Evolutionary conservation across 2,329 filamentous ascomycete genomes (phyloP).

Genomic region (Balansia obtecta): DNA sequence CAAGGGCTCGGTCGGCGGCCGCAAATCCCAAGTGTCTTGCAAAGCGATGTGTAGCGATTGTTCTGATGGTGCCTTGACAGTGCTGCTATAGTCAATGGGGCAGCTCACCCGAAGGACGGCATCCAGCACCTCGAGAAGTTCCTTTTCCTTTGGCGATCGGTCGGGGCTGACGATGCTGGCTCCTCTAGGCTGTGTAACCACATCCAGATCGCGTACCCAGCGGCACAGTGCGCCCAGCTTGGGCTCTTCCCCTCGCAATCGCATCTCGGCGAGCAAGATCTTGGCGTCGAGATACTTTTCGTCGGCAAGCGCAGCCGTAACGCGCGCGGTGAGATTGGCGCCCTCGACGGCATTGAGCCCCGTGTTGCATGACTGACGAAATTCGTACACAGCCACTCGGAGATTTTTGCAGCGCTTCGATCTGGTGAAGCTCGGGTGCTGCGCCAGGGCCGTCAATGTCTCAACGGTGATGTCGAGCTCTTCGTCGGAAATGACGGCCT

Average conservation of each 20-base stretch:
- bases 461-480: slow-evolving; percentile 57
- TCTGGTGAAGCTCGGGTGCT: slow-evolving; percentile 52
- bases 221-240: slow-evolving; percentile 58
- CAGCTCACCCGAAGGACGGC: slow-evolving; percentile 51
- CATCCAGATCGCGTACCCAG: slow-evolving; percentile 60
- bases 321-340: slow-evolving; percentile 52
- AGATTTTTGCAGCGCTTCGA: slow-evolving; percentile 56
- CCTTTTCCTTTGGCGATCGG: slow-evolving; percentile 34
- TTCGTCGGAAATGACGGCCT: slow-evolving; percentile 45
- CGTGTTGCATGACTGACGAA: slow-evolving; percentile 55
- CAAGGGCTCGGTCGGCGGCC: slow-evolving; percentile 26
- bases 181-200: slow-evolving; percentile 44
- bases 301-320: slow-evolving; percentile 53
- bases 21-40: slow-evolving; percentile 49
- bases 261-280: slow-evolving; percentile 57
- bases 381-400: slow-evolving; percentile 54
- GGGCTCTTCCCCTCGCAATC: slow-evolving; percentile 49
- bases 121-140: slow-evolving; percentile 49
- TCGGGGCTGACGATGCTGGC: slow-evolving; percentile 17
- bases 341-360: slow-evolving; percentile 47
- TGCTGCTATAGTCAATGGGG: slow-evolving; percentile 38
- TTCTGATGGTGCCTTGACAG: slow-evolving; percentile 15
- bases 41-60: slow-evolving; percentile 39
- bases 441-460: slow-evolving; percentile 44
- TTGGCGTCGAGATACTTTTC: slow-evolving; percentile 53